Percentiles rank a stretch among this genome's conserved stretches.
Evolutionary conservation across 768 basidiomycete genomes (phyloP).

Genomic region (Candolleomyces efflorescens): DNA sequence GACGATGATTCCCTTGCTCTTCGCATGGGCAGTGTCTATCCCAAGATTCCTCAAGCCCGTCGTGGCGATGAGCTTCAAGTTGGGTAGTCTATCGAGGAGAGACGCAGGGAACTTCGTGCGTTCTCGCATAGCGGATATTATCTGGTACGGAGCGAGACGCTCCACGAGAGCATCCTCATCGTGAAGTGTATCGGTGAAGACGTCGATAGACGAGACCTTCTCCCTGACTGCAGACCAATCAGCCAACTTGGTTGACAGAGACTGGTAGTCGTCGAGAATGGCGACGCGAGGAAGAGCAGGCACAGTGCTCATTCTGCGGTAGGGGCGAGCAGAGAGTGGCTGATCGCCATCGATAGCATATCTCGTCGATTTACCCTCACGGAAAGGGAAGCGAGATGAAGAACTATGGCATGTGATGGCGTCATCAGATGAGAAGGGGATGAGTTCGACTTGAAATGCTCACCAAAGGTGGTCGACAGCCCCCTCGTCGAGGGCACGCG

Average conservation of each 20-base stretch:
- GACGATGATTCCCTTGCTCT: constrained; percentile 45
- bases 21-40: constrained; percentile 46
- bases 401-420: no score
- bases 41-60: constrained; percentile 48
- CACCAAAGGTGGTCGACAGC: no score
- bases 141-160: constrained; percentile 45
- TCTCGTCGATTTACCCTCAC: no score
- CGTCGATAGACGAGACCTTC: constrained; percentile 31
- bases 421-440: no score
- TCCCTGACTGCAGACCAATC: constrained; percentile 48
- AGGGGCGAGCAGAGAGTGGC: background rate
- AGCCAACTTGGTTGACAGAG: constrained; percentile 41
- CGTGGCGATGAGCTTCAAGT: constrained; percentile 56
- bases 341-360: no score
- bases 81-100: constrained; percentile 51
- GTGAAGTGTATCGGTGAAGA: constrained; percentile 47
- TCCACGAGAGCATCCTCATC: constrained; percentile 46
- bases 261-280: constrained; percentile 61
- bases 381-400: no score
- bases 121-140: constrained; percentile 66
- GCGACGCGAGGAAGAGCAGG: constrained; percentile 32
- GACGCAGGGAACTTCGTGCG: constrained; percentile 51
- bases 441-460: no score
- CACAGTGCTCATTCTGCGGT: no score
- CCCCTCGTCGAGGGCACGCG: no score